Percentiles rank a stretch among this genome's conserved stretches.
Evolutionary conservation across 495 filamentous ascomycete species (phyloP).

Genomic region (Podospora bellae-mahoneyi): DNA sequence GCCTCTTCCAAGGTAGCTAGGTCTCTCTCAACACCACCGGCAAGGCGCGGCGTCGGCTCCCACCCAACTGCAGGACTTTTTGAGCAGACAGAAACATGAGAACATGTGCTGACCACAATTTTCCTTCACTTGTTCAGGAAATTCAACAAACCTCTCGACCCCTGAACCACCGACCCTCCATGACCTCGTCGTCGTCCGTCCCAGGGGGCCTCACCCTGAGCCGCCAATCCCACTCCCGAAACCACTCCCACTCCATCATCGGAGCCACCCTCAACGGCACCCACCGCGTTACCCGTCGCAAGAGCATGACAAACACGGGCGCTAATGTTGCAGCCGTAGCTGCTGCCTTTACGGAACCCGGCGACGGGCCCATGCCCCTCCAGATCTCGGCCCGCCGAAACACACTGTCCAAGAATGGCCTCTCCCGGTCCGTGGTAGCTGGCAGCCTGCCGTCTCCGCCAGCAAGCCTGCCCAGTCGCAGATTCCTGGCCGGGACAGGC

Average conservation of each 20-base stretch:
- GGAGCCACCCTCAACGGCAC: slow-evolving; percentile 64
- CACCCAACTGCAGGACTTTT: slow-evolving; percentile 11
- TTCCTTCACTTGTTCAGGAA: slow-evolving; percentile 38
- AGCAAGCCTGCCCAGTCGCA: slow-evolving; percentile 45
- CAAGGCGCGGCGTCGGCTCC: slow-evolving; percentile 19
- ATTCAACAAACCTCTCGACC: slow-evolving; percentile 48
- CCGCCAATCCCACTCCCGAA: slow-evolving; percentile 60
- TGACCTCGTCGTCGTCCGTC: slow-evolving; percentile 38
- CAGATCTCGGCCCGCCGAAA: slow-evolving; percentile 51
- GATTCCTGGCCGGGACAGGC: slow-evolving; percentile 38
- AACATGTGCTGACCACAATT: slow-evolving; percentile 38
- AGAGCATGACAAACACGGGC: slow-evolving; percentile 78
- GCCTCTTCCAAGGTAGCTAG: slow-evolving; percentile 52
- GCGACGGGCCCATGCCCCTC: slow-evolving; percentile 51
- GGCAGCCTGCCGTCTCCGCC: slow-evolving; percentile 59
- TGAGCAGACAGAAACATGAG: slow-evolving; percentile 14
- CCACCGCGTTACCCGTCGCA: slow-evolving; percentile 86
- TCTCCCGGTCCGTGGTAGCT: slow-evolving; percentile 43
- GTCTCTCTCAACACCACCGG: slow-evolving; percentile 20
- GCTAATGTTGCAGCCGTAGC: slow-evolving; percentile 72
- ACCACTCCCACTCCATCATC: slow-evolving; percentile 79
- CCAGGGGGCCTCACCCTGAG: slow-evolving; percentile 39
- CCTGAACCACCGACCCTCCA: slow-evolving; percentile 49
- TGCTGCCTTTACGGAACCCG: slow-evolving; percentile 59
- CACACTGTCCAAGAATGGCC: slow-evolving; percentile 48